phyloP scores from a whole-genome alignment of 2,329 filamentous ascomycete genomes.

The Thelonectria discophora region DNA sequence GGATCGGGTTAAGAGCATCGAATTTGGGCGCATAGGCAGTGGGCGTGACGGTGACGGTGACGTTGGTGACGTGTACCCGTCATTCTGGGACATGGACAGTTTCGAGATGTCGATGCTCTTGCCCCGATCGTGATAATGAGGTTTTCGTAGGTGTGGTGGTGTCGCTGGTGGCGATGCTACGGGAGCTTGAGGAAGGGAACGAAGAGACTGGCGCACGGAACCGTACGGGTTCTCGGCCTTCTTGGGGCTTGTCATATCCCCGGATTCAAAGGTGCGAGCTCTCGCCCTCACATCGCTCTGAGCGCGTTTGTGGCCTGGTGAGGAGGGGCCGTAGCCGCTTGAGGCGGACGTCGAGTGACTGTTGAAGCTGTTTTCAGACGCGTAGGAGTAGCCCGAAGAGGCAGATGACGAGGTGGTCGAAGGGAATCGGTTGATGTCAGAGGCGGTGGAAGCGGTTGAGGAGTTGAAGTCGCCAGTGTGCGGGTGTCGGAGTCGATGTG shows the following conservation, averaged over 20 bases:
- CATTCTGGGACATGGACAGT: conserved; percentile 58
- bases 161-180: conserved; percentile 54
- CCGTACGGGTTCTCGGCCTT: conserved; percentile 71
- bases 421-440: conserved; percentile 65
- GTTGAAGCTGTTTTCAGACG: conserved; percentile 65
- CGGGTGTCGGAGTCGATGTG: conserved; percentile 60
- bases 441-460: conserved; percentile 38
- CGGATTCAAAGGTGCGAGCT: conserved; percentile 58
- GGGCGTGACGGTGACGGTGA: conserved; percentile 51
- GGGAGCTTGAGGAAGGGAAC: conserved; percentile 75
- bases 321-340: conserved; percentile 58
- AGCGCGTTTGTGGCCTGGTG: conserved; percentile 73
- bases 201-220: conserved; percentile 78
- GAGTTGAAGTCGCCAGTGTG: conserved; percentile 58
- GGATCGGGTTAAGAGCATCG: conserved; percentile 67
- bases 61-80: conserved; percentile 52
- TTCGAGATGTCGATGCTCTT: conserved; percentile 71
- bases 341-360: conserved; percentile 77
- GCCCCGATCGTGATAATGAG: conserved; percentile 62
- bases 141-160: conserved; percentile 48
- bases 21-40: conserved; percentile 62
- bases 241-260: conserved; percentile 54
- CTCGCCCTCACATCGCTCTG: conserved; percentile 73
- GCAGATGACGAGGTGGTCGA: conserved; percentile 77
- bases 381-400: conserved; percentile 72